These are phyloP conservation scores for Cyathus striatus DNA, from an alignment of 768 basidiomycete species.

Conservation along the genomic window DNA sequence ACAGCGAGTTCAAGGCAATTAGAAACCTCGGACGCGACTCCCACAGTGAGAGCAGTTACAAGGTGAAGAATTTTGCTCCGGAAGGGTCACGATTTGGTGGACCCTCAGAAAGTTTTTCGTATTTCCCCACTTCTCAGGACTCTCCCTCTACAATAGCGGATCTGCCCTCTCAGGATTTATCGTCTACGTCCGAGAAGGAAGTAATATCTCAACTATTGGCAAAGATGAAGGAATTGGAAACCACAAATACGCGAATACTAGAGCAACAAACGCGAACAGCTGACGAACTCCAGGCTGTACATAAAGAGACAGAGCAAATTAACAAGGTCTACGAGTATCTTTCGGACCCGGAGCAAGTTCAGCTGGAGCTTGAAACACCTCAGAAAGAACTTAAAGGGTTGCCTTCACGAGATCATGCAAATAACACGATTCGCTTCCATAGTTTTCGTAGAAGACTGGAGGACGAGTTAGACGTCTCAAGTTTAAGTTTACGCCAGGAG, in stretches of 20 bases:
- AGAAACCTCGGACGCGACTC: slow-evolving; percentile 29
- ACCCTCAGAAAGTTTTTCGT: slow-evolving; percentile 20
- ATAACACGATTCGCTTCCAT: slow-evolving; percentile 40
- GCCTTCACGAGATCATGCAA: slow-evolving; percentile 20
- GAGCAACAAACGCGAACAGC: slow-evolving; percentile 60
- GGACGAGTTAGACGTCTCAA: slow-evolving; percentile 13
- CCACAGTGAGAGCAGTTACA: slow-evolving; percentile 18
- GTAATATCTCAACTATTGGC: slow-evolving; percentile 67
- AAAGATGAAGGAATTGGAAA: slow-evolving; percentile 76
- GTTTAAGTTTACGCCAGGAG: not conserved
- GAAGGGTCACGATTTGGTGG: slow-evolving; percentile 37
- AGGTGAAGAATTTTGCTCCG: slow-evolving; percentile 60
- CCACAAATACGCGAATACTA: slow-evolving; percentile 62
- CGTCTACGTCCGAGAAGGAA: slow-evolving; percentile 39
- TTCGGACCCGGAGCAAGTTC: slow-evolving; percentile 45
- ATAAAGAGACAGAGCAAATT: slow-evolving; percentile 69
- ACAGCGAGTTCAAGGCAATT: slow-evolving; percentile 49
- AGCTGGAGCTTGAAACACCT: slow-evolving; percentile 39
- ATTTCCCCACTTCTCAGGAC: slow-evolving; percentile 17
- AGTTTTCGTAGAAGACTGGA: slow-evolving; percentile 41
- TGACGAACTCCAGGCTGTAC: slow-evolving; percentile 59
- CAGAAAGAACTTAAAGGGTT: slow-evolving; percentile 16
- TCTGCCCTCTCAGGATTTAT: slow-evolving; percentile 23
- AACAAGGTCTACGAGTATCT: slow-evolving; percentile 66
- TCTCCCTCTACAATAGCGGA: not conserved